phyloP scores from a whole-genome alignment of 352 stramenopile genomes.

The Saprolegnia parasitica region DNA sequence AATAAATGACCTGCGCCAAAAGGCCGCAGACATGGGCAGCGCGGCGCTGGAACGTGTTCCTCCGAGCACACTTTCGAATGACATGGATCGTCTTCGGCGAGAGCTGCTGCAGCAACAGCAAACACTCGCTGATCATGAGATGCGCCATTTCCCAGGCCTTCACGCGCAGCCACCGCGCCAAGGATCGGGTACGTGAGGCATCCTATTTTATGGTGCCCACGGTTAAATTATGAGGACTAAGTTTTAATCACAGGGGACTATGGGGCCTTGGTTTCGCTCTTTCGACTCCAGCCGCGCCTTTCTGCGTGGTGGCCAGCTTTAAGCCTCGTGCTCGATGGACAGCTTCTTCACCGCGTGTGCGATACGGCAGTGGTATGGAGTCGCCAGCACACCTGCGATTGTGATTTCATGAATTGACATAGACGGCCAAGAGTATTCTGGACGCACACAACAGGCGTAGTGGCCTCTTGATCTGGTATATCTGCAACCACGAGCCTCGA shows the following conservation, averaged over 20 bases:
- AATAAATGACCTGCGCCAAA: no score
- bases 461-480: conserved; percentile 24
- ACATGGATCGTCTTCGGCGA: neutral
- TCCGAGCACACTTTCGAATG: neutral
- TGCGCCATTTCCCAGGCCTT: conserved; percentile 1
- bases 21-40: no score
- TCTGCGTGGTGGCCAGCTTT: conserved; percentile 20
- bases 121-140: neutral
- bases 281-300: neutral
- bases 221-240: no score
- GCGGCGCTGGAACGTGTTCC: no score
- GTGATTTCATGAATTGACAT: conserved; percentile 2
- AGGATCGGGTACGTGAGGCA: neutral
- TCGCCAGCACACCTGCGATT: neutral
- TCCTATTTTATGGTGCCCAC: no score
- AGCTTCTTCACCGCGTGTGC: conserved; percentile 28
- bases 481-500: neutral
- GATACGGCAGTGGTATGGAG: neutral
- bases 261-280: conserved; percentile 2
- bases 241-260: neutral
- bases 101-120: neutral
- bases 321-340: conserved; percentile 28
- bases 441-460: neutral
- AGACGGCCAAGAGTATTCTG: conserved; percentile 18
- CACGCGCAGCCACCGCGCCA: neutral